phyloP scores from a whole-genome alignment of 163 green algal species.

The Scenedesmus sp. region DNA sequence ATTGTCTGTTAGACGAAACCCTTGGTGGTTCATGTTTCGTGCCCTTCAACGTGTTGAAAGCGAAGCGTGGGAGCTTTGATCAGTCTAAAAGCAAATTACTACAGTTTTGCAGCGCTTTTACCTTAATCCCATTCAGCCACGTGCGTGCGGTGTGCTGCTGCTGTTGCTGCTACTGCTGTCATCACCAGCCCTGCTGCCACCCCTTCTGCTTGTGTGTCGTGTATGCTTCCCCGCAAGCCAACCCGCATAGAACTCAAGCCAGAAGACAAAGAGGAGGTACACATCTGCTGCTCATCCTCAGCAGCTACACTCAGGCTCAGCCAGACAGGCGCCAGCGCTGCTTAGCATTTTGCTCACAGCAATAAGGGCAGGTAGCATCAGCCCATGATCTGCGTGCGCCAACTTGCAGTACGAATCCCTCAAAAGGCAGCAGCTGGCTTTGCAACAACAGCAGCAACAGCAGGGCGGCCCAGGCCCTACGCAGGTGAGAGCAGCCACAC shows the following conservation, averaged over 20 bases:
- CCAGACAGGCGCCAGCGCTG: background rate
- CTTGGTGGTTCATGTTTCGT: background rate
- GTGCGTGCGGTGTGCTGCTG: background rate
- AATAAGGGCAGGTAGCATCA: background rate
- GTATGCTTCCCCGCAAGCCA: slow-evolving; percentile 83
- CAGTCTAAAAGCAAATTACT: no score
- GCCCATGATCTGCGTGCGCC: background rate
- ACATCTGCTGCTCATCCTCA: background rate
- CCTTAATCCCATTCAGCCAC: no score
- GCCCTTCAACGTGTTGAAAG: background rate
- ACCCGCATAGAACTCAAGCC: slow-evolving; percentile 84
- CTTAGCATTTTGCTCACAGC: background rate
- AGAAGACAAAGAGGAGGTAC: slow-evolving; percentile 89
- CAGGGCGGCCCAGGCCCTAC: background rate
- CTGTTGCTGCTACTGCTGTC: background rate
- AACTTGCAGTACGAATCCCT: background rate
- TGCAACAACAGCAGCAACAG: slow-evolving; percentile 46
- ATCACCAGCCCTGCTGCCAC: background rate
- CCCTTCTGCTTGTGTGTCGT: background rate
- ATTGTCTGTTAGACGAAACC: background rate
- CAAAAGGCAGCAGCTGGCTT: slow-evolving; percentile 50
- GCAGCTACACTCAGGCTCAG: background rate
- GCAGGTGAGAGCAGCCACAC: slow-evolving; percentile 36
- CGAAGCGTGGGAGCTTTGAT: background rate
- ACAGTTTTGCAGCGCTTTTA: no score